Evolutionary conservation across 441 rosid genomes (phyloP).

Genomic region (Croton setiger): DNA sequence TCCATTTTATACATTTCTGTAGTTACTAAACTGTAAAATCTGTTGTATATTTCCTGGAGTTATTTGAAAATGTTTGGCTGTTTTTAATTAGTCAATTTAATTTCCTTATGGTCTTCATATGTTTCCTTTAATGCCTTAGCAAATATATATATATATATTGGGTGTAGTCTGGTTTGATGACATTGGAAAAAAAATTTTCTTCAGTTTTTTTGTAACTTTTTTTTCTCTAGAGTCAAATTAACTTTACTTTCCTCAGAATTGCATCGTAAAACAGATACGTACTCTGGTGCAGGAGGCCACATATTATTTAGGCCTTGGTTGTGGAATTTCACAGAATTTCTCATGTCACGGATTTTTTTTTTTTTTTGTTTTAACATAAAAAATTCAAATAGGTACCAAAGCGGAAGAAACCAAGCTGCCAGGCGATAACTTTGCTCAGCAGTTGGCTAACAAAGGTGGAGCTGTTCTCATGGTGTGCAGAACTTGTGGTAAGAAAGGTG

Average conservation of each 20-base stretch:
- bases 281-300: no score
- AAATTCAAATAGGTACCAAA: slow-evolving; percentile 33
- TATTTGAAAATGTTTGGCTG: background rate
- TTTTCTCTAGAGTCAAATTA: no score
- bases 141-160: no score
- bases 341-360: background rate
- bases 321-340: background rate
- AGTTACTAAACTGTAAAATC: background rate
- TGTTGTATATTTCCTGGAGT: background rate
- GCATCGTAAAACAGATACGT: no score
- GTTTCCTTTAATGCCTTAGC: no score
- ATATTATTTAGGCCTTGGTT: background rate
- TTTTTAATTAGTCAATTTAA: background rate
- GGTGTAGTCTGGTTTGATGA: no score
- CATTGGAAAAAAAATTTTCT: no score
- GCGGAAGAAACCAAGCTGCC: slow-evolving; percentile 39
- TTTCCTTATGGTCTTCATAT: background rate
- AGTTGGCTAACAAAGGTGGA: slow-evolving; percentile 39
- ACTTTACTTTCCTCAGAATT: no score
- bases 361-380: background rate
- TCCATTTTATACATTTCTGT: background rate
- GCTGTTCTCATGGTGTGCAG: slow-evolving; percentile 66
- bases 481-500: slow-evolving; percentile 57
- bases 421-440: slow-evolving; percentile 48
- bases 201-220: no score